phyloP scores from a whole-genome alignment of 495 filamentous ascomycete species.

The Daldinia vernicosa region DNA sequence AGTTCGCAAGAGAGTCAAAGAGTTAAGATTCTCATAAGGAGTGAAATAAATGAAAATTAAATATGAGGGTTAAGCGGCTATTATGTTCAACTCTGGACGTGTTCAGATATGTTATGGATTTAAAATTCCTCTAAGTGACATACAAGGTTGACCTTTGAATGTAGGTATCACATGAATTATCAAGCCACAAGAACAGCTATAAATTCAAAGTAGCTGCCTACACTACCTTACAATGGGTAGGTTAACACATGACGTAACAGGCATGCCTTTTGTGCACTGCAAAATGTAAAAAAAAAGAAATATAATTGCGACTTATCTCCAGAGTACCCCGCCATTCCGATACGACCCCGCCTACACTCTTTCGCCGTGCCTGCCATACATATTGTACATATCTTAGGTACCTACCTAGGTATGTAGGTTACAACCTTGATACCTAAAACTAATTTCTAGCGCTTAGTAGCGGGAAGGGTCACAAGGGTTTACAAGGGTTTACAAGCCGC shows the following conservation, averaged over 20 bases:
- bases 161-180: no score
- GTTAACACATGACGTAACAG: conserved; percentile 11
- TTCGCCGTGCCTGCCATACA: neutral
- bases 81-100: neutral
- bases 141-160: neutral
- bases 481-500: conserved; percentile 3
- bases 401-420: no score
- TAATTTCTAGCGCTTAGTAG: conserved; percentile 15
- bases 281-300: neutral
- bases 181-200: no score
- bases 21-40: neutral
- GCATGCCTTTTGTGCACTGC: neutral
- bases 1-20: neutral
- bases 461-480: conserved; percentile 7
- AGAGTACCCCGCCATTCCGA: conserved; percentile 14
- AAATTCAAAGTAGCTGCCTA: neutral
- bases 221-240: no score
- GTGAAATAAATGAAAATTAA: neutral
- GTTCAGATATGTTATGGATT: neutral
- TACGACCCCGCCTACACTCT: conserved; percentile 2
- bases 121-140: neutral
- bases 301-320: neutral
- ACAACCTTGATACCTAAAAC: neutral
- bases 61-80: neutral
- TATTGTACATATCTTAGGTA: no score